Conservation (phyloP, 371 early-diverging fungal species). For the Syncephalis fuscata region DNA sequence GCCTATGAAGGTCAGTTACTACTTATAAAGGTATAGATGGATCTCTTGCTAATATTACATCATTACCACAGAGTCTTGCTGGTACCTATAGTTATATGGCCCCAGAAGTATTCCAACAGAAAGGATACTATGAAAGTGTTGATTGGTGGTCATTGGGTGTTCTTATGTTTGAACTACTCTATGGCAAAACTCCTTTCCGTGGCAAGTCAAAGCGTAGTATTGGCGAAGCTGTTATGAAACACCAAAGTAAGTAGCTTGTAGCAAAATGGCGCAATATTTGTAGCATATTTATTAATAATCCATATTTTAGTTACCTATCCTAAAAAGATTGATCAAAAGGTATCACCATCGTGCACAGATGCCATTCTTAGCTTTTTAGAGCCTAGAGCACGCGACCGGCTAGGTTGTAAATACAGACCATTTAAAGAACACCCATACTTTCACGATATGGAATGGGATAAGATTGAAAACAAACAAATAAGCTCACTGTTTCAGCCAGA, state of each 20-base stretch:
- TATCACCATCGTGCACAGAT: background rate
- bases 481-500: constrained; percentile 28
- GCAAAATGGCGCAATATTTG: too few species aligned
- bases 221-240: constrained; percentile 16
- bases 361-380: background rate
- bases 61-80: constrained; percentile 47
- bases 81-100: constrained; percentile 96
- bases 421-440: constrained; percentile 26
- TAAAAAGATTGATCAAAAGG: background rate
- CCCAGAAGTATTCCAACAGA: constrained; percentile 72
- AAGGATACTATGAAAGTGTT: constrained; percentile 77
- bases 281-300: background rate
- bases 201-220: constrained; percentile 19
- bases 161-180: constrained; percentile 93
- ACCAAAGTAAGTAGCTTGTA: constrained; percentile 17
- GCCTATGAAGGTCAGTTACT: background rate
- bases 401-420: constrained; percentile 5
- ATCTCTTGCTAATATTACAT: constrained; percentile 28
- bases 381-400: constrained; percentile 6
- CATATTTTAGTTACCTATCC: background rate
- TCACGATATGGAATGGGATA: constrained; percentile 17
- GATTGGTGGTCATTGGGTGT: constrained; percentile 99
- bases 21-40: background rate
- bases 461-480: constrained; percentile 18
- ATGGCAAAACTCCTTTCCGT: constrained; percentile 90